Conservation (phyloP, 192 early-diverging fungal genomes). For the Coemansia sp. region DNA sequence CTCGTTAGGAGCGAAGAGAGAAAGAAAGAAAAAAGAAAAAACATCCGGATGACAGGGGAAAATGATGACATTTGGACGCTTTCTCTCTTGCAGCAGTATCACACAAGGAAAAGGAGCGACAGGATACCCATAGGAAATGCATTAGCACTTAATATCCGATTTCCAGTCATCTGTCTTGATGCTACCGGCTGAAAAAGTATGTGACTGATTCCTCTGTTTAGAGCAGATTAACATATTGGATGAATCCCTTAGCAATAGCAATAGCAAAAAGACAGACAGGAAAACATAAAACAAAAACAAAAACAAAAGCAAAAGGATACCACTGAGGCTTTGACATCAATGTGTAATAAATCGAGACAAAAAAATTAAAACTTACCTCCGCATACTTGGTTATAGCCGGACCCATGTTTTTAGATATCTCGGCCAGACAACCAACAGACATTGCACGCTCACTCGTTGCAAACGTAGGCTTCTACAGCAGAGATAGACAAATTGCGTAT, state of each 20-base stretch:
- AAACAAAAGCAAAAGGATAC: neutral
- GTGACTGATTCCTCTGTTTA: neutral
- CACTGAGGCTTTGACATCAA: conserved; percentile 1
- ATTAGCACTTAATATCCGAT: conserved; percentile 8
- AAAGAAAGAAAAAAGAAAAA: neutral
- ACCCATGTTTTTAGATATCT: conserved; percentile 66
- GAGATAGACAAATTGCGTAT: conserved; percentile 18
- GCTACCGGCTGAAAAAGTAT: neutral
- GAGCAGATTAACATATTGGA: neutral
- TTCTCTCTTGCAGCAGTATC: neutral
- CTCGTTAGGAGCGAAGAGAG: neutral
- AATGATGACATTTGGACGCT: neutral
- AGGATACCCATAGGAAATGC: conserved; percentile 2
- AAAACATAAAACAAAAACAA: conserved; percentile 3
- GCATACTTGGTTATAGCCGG: conserved; percentile 51
- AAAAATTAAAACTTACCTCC: conserved; percentile 37
- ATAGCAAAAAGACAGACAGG: neutral
- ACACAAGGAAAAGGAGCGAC: neutral
- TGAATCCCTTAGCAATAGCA: neutral
- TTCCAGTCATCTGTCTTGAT: neutral
- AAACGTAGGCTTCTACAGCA: conserved; percentile 60
- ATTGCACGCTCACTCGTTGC: conserved; percentile 80
- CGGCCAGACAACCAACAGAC: conserved; percentile 86
- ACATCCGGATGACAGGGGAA: neutral
- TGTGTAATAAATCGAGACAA: neutral